phyloP scores from a whole-genome alignment of 441 rosid species.

The Adansonia grandidieri region DNA sequence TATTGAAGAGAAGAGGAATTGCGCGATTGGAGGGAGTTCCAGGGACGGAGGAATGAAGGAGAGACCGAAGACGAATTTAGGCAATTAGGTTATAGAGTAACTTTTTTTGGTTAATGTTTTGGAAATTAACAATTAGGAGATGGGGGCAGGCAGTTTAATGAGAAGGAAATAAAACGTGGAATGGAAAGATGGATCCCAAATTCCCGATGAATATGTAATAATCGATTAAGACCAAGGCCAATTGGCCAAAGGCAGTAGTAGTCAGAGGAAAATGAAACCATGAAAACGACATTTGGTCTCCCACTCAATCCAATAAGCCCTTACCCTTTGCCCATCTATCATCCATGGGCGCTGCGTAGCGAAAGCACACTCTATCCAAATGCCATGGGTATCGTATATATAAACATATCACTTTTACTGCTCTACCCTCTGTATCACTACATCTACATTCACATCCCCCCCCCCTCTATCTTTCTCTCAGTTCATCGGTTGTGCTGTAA shows the following conservation, averaged over 20 bases:
- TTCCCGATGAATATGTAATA: no score
- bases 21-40: not conserved
- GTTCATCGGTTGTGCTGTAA: conserved; percentile 7
- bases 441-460: not conserved
- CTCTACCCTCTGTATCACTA: no score
- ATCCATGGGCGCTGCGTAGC: conserved; percentile 23
- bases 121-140: no score
- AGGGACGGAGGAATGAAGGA: not conserved
- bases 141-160: no score
- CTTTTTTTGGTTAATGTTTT: no score
- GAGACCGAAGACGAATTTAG: not conserved
- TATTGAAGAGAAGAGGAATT: no score
- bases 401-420: no score
- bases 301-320: conserved; percentile 42
- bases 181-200: not conserved
- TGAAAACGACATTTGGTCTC: conserved; percentile 42
- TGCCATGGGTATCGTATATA: no score
- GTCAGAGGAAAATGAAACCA: conserved; percentile 30
- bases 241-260: not conserved
- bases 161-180: no score
- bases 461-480: not conserved
- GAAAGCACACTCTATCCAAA: conserved; percentile 25
- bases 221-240: no score
- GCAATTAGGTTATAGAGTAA: no score
- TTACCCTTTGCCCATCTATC: not conserved